Base-by-base conservation (phyloP, 1,284 basidiomycete genomes). In the Pterulicium gracile region DNA sequence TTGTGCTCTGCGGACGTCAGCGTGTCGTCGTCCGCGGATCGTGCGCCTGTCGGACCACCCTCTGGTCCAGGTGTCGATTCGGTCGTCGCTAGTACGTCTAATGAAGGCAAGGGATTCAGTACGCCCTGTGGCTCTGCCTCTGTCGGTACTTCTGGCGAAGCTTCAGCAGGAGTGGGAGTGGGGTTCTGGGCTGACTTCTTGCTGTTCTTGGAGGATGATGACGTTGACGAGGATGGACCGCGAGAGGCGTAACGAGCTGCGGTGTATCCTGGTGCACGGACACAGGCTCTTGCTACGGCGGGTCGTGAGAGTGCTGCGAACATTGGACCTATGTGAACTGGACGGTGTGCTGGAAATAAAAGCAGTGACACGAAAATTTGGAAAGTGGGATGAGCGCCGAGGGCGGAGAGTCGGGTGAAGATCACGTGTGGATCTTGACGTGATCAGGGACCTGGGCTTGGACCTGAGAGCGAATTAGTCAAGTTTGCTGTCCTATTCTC, bases 1-100 rank as follows among this genome's bases (percentile, higher is more conserved):
- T 72, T 72, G 52, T 75, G 70, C 61, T 93, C 89, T 48, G 80
- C 81, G 46, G 80, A 79, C 17, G 85, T 84, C 47, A 84, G 27
- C 27, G 27, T 32, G 27, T 32, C n/a, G n/a, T 7, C 27, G 27
- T 32, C 27, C 27, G 27, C 7, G 10, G 27, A 32, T n/a, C 27
- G 7, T 7, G 27, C 27, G n/a, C 27, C 27, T n/a, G 27, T 32
- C 27, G 7, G 27, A 32, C 27, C 27, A 32, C 27, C 27, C n/a
- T 32, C 27, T 7, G 27, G 27, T n/a, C 10, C 10, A 10, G 27
- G 27, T 32, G n/a, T 7, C 27, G 27, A 32, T 7, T 32, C 27
- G 7, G 27, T 32, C n/a, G 27, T 32, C 27, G 27, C 27, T 32
- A 32, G n/a, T n/a, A 32, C 27, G 27, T 32, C 27, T 32, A 32